Evolutionary conservation across 108 stramenopile genomes (phyloP).

Genomic region (Ochromonas danica): DNA sequence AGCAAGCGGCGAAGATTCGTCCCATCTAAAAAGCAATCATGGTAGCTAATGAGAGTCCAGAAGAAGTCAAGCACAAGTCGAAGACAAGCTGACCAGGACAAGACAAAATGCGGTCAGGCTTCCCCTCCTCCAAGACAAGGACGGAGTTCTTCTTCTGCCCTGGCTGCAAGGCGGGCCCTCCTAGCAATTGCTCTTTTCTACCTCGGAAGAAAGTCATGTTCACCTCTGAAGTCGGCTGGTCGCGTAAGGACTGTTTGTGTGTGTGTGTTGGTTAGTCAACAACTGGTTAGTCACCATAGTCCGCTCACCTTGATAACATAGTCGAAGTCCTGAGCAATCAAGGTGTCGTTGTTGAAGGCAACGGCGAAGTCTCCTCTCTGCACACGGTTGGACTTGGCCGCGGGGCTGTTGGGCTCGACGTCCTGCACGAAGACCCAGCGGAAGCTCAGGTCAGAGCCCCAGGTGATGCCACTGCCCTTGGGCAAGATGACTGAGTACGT

Average conservation of each 20-base stretch:
- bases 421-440: slow-evolving; percentile 83
- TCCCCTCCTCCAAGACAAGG: not conserved
- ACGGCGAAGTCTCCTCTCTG: slow-evolving; percentile 57
- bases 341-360: not conserved
- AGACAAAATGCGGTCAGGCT: not conserved
- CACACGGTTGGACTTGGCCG: slow-evolving; percentile 64
- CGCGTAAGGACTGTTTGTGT: too few relatives aligned
- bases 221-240: slow-evolving; percentile 60
- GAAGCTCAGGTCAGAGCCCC: slow-evolving; percentile 87
- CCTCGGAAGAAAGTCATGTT: slow-evolving; percentile 85
- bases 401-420: slow-evolving; percentile 73
- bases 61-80: not conserved
- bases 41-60: not conserved
- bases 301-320: slow-evolving; percentile 6
- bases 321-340: slow-evolving; percentile 55
- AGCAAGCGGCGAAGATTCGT: slow-evolving; percentile 72
- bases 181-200: slow-evolving; percentile 75
- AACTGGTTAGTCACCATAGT: too few relatives aligned
- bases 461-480: slow-evolving; percentile 83
- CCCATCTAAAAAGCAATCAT: slow-evolving; percentile 72
- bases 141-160: slow-evolving; percentile 40
- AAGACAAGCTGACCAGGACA: not conserved
- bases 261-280: too few relatives aligned
- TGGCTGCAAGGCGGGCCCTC: slow-evolving; percentile 34
- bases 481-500: slow-evolving; percentile 64